Evolutionary conservation across 176 grass and related monocot genomes (phyloP).

Genomic region (Calamus simplicifolius): DNA sequence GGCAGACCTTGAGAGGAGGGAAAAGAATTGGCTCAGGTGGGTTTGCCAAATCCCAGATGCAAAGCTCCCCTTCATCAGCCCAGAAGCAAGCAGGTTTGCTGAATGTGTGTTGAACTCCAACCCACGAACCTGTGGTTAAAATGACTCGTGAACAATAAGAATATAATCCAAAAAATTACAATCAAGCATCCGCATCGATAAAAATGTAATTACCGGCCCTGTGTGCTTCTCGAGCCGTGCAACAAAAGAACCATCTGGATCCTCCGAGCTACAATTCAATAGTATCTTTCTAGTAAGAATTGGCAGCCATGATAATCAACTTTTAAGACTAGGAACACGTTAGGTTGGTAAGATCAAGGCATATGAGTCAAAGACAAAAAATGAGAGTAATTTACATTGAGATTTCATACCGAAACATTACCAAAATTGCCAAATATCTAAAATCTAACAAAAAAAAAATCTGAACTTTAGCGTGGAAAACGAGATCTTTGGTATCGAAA

Average conservation of each 20-base stretch:
- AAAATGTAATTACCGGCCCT: conserved; percentile 57
- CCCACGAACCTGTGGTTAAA: conserved; percentile 57
- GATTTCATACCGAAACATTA: conserved; percentile 15
- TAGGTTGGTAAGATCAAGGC: neutral
- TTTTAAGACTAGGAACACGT: too few species aligned
- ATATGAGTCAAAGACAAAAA: conserved; percentile 3
- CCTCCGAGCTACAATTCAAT: conserved; percentile 52
- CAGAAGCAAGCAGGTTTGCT: conserved; percentile 75
- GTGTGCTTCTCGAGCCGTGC: conserved; percentile 83
- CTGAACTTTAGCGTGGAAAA: neutral
- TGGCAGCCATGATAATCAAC: too few species aligned
- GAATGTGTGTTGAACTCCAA: conserved; percentile 76
- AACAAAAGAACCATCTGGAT: conserved; percentile 55
- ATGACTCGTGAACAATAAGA: conserved; percentile 12
- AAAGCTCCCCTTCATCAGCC: conserved; percentile 78
- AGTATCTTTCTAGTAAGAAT: too few species aligned
- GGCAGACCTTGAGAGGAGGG: conserved; percentile 70
- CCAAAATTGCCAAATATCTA: neutral
- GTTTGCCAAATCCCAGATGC: conserved; percentile 92
- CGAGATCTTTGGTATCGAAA: too few species aligned
- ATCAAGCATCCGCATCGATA: neutral
- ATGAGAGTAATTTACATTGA: conserved; percentile 3
- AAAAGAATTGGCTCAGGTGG: conserved; percentile 57
- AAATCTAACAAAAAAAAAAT: neutral
- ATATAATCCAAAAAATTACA: conserved; percentile 1